A percentile compares a stretch with the other conserved stretches of the same genome.
phyloP scores from a whole-genome alignment of 2,329 filamentous ascomycete genomes.

The Rhynchosporium graminicola region DNA sequence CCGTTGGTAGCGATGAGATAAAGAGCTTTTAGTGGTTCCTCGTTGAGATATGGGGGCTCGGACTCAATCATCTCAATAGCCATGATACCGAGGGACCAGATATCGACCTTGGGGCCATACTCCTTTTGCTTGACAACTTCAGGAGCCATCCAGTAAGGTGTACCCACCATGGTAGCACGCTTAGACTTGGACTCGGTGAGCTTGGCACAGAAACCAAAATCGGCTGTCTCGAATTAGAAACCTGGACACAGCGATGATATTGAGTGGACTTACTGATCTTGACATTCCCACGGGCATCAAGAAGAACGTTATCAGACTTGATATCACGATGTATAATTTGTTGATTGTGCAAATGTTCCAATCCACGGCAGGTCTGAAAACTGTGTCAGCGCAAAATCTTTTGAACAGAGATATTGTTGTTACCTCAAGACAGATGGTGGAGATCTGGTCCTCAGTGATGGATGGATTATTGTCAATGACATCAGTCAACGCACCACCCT shows the following conservation, averaged over 20 bases:
- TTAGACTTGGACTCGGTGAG: constrained; percentile 96
- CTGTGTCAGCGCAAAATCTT: constrained; percentile 18
- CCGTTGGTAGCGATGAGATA: constrained; percentile 98
- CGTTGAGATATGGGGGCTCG: constrained; percentile 95
- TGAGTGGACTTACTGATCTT: constrained; percentile 78
- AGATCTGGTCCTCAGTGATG: constrained; percentile 96
- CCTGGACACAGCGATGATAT: not conserved
- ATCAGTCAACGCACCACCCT: constrained; percentile 94
- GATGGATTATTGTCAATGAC: constrained; percentile 97
- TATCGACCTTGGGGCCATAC: constrained; percentile 97
- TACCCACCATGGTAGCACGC: constrained; percentile 98
- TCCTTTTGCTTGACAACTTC: constrained; percentile 99
- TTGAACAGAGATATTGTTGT: constrained; percentile 38
- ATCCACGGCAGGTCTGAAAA: constrained; percentile 83
- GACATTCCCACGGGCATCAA: constrained; percentile 92
- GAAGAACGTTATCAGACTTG: constrained; percentile 97
- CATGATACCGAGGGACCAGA: constrained; percentile 99
- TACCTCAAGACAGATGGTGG: constrained; percentile 95
- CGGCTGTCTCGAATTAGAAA: constrained; percentile 61
- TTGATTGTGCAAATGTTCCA: constrained; percentile 92
- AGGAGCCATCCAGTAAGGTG: constrained; percentile 99
- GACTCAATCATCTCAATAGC: constrained; percentile 99
- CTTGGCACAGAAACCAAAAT: constrained; percentile 99
- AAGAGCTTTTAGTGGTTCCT: constrained; percentile 94
- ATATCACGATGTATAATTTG: constrained; percentile 99